Evolutionary conservation across 2,329 filamentous ascomycete genomes (phyloP).

Genomic region (Cordyceps pruinosa): DNA sequence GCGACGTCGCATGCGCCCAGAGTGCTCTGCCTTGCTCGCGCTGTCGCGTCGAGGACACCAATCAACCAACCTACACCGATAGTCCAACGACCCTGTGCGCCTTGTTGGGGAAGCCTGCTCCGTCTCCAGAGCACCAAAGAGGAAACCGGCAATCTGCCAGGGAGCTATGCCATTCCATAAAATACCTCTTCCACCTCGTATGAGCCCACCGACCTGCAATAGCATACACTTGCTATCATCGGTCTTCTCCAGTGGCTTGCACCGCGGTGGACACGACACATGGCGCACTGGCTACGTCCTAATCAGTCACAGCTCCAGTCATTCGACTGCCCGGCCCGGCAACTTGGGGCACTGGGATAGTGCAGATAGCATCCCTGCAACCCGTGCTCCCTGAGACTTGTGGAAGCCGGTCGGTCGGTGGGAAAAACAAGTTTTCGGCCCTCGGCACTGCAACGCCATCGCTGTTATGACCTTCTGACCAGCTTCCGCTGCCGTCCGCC

Average conservation of each 20-base stretch:
- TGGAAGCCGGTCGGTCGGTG: neutral
- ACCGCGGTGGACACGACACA: neutral
- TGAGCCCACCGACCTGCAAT: neutral
- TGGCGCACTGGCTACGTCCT: neutral
- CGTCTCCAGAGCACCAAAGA: neutral
- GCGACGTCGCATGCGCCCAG: neutral
- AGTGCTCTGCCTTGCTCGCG: neutral
- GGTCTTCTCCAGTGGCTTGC: neutral
- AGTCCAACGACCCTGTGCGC: neutral
- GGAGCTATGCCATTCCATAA: neutral
- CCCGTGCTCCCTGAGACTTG: neutral
- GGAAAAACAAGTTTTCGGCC: neutral
- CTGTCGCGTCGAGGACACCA: neutral
- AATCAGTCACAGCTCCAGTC: neutral
- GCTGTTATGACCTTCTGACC: neutral
- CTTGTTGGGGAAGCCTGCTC: neutral
- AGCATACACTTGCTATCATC: neutral
- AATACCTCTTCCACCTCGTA: neutral
- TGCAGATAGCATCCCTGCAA: neutral
- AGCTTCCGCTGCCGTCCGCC: too few species aligned
- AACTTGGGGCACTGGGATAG: neutral
- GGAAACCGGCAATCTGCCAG: conserved; percentile 2
- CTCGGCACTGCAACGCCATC: neutral
- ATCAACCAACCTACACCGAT: conserved; percentile 1
- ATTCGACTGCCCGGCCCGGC: neutral